Evolutionary conservation across 2,329 filamentous ascomycete genomes (phyloP).

Genomic region (Cladosporium sp.): DNA sequence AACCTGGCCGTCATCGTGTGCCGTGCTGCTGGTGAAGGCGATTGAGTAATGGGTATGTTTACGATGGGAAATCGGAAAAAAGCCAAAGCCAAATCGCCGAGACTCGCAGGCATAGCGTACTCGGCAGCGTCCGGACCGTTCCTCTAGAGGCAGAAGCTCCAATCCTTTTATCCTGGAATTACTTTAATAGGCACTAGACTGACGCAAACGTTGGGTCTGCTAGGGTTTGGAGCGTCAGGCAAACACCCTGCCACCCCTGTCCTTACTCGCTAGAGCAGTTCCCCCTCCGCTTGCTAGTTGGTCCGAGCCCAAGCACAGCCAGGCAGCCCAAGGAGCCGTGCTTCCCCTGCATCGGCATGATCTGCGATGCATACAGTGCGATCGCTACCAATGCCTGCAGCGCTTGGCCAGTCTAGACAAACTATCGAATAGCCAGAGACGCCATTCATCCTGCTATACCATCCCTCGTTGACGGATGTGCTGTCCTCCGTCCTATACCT

Average conservation of each 20-base stretch:
- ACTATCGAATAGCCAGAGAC: background rate
- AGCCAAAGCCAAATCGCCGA: background rate
- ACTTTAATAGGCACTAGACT: background rate
- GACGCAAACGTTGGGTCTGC: background rate
- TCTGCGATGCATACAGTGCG: background rate
- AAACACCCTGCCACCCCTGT: background rate
- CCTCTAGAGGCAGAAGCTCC: background rate
- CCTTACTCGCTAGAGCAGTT: background rate
- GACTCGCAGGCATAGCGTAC: background rate
- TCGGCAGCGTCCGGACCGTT: background rate
- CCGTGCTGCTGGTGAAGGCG: background rate
- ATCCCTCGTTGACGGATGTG: background rate
- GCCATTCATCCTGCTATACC: background rate
- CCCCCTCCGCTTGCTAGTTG: background rate
- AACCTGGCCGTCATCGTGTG: background rate
- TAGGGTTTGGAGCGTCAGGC: background rate
- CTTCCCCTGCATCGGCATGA: background rate
- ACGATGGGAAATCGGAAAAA: background rate
- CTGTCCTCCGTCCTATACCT: background rate
- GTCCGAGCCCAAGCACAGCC: background rate
- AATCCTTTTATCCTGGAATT: background rate
- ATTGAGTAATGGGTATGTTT: conserved; percentile 1
- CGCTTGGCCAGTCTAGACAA: background rate
- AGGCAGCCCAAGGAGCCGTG: background rate
- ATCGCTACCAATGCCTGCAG: background rate